These are phyloP conservation scores for Coemansia sp. DNA, from an alignment of 192 early-diverging fungal genomes.

Conservation along the genomic window DNA sequence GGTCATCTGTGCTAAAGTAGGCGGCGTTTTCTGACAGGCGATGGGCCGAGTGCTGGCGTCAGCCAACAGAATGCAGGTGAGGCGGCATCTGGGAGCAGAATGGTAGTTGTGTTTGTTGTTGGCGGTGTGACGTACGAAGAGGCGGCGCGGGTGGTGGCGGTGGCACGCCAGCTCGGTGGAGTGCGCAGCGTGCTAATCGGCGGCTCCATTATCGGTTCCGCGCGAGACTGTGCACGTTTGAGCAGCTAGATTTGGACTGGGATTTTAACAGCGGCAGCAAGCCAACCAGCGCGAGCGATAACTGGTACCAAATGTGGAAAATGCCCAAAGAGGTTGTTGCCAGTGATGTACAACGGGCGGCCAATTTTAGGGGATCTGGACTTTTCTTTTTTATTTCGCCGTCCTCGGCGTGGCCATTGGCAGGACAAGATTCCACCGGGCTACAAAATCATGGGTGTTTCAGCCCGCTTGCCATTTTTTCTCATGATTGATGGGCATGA, in stretches of 20 bases:
- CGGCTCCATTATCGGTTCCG: conserved; percentile 20
- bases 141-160: conserved; percentile 23
- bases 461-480: conserved; percentile 3
- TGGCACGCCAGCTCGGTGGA: conserved; percentile 24
- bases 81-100: conserved; percentile 17
- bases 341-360: conserved; percentile 6
- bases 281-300: conserved; percentile 7
- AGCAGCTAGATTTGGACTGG: neutral
- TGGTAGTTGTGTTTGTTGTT: conserved; percentile 37
- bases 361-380: conserved; percentile 4
- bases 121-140: conserved; percentile 49
- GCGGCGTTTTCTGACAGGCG: conserved; percentile 38
- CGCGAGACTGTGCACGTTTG: conserved; percentile 1
- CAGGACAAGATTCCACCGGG: conserved; percentile 9
- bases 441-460: conserved; percentile 7
- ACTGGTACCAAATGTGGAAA: conserved; percentile 6
- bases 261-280: conserved; percentile 6
- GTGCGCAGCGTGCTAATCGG: conserved; percentile 30
- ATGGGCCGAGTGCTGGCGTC: neutral
- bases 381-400: conserved; percentile 3
- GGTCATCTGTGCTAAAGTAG: conserved; percentile 22
- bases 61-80: conserved; percentile 21
- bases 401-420: conserved; percentile 4
- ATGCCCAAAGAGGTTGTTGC: neutral
- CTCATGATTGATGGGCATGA: conserved; percentile 3